phyloP scores from a whole-genome alignment of 2,329 filamentous ascomycete genomes.

The Ophiocordyceps robertsii region DNA sequence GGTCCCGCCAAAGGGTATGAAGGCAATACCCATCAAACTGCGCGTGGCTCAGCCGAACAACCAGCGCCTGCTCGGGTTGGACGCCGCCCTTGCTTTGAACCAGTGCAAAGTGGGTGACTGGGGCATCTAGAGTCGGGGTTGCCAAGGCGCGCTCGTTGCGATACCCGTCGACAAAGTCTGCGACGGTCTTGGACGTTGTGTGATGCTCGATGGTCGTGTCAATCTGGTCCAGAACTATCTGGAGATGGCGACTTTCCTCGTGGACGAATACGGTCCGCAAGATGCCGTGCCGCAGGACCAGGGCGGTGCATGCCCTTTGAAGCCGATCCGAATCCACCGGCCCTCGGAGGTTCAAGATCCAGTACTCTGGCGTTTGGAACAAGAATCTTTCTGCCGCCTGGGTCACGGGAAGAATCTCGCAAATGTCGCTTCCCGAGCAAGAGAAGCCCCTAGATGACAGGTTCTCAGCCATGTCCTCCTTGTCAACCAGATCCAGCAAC shows the following conservation, averaged over 20 bases:
- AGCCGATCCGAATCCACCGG: background rate
- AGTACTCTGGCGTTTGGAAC: conserved; percentile 4
- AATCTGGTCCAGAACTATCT: conserved; percentile 4
- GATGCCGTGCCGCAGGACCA: conserved; percentile 36
- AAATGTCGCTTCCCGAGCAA: background rate
- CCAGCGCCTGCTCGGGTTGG: conserved; percentile 4
- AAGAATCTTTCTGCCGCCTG: conserved; percentile 3
- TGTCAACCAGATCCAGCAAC: background rate
- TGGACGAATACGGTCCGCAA: conserved; percentile 47
- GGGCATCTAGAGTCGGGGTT: background rate
- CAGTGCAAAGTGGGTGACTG: conserved; percentile 1
- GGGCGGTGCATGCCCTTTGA: conserved; percentile 7
- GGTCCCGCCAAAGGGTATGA: conserved; percentile 21
- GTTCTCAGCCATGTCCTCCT: background rate
- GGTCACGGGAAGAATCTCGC: conserved; percentile 2
- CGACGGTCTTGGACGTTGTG: conserved; percentile 1
- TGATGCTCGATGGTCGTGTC: conserved; percentile 1
- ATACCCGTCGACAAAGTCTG: conserved; percentile 3
- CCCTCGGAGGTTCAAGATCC: conserved; percentile 2
- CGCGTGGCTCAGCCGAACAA: conserved; percentile 26
- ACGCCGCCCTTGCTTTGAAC: background rate
- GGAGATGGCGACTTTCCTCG: background rate
- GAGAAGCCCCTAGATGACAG: conserved; percentile 1
- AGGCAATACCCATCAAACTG: conserved; percentile 33
- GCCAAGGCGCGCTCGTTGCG: background rate